These are phyloP conservation scores for Panaeolus cyanescens DNA, from an alignment of 768 basidiomycete genomes.

Conservation along the genomic window DNA sequence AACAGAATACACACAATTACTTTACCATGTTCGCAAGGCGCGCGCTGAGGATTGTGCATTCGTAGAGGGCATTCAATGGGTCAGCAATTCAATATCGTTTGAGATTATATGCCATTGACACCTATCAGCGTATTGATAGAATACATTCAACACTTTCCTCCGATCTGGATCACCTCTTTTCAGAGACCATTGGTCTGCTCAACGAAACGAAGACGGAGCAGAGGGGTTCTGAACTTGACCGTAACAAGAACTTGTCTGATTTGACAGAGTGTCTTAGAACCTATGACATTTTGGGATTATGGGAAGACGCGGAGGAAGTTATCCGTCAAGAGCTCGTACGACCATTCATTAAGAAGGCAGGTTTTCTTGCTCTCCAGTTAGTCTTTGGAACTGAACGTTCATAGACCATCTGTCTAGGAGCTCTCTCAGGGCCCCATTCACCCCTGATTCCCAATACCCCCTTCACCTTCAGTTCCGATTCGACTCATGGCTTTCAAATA, in stretches of 20 bases:
- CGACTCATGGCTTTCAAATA: conserved; percentile 39
- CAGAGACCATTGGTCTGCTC: conserved; percentile 55
- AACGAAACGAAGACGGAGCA: conserved; percentile 48
- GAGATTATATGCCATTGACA: conserved; percentile 4
- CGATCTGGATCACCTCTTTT: conserved; percentile 84
- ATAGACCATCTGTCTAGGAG: conserved; percentile 76
- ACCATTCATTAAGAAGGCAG: conserved; percentile 76
- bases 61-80: conserved; percentile 85
- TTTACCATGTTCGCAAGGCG: conserved; percentile 89
- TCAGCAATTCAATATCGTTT: conserved; percentile 38
- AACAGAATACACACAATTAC: conserved; percentile 87
- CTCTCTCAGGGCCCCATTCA: conserved; percentile 67
- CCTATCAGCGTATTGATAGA: conserved; percentile 68
- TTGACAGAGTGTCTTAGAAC: conserved; percentile 78
- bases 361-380: conserved; percentile 10
- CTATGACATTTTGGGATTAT: conserved; percentile 79
- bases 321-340: conserved; percentile 71
- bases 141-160: conserved; percentile 84
- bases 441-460: conserved; percentile 81
- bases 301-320: conserved; percentile 89
- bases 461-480: conserved; percentile 39
- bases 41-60: conserved; percentile 74
- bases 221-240: conserved; percentile 64
- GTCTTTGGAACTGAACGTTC: conserved; percentile 8
- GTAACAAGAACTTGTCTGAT: conserved; percentile 61